Evolutionary conservation across 2,329 filamentous ascomycete species (phyloP), one percentile per base, ranked within the genome.

Genomic region (Emericellopsis cladophorae): DNA sequence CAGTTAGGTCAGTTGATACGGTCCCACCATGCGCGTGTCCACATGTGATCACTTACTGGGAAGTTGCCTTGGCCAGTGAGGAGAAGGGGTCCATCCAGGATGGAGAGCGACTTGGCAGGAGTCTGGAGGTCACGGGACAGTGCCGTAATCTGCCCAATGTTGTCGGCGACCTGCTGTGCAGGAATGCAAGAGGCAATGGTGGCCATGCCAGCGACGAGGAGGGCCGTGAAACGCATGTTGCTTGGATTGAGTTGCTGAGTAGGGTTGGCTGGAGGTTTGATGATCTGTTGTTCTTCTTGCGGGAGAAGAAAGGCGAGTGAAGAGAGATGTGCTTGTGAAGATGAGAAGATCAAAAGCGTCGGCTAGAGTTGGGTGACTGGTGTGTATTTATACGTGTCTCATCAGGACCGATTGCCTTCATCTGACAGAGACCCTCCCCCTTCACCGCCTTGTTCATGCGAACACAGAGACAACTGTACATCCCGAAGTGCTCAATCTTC

Each of bases 1-100:
- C 11, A 26, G 26, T 39, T 16, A 26, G 16, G 12, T 15, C 21
- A 34, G 12, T 16, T 42, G 21, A 21, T 5, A 21, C 5, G 40
- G 7, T 9, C 33, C 22, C 26, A 9, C 26, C 9, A 12, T 29
- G 26, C 8, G 26, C 8, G 26, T 29, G 26, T 29, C 5, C 18
- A 29, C 26, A 7, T 29, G 26, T 9, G 12, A 29, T 9, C 9
- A 29, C 26, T 29, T 47, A 58, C 54, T 4, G 56, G 54, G 45
- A 56, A 54, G 2, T 54, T 54, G 2, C 58, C 58, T 23, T 42
- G 48, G 14, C 55, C 55, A 9, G 52, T 37, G 8, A 50, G 3
- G 7, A 58, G 40, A 14, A 58, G 42, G 4, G 50, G 47, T 0
- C 45, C 51, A 31, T 51, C 57, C 40, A 55, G 1, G n/a, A 53